These are phyloP conservation scores for Metschnikowia lunata DNA, from an alignment of 805 yeast genomes.

Conservation along the genomic window DNA sequence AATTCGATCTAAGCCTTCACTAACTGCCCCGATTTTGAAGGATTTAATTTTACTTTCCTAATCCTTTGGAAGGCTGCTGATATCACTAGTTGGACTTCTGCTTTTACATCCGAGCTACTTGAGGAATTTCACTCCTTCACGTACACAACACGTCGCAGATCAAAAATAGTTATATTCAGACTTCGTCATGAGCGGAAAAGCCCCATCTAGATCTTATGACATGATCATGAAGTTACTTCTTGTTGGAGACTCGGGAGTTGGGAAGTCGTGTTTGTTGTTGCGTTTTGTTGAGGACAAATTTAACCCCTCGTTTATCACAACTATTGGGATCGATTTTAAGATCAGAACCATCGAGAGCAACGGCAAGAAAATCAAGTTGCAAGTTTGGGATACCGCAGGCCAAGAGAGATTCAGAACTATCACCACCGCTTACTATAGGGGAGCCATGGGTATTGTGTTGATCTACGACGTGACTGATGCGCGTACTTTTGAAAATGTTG, in stretches of 20 bases:
- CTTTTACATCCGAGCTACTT: too few species aligned
- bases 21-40: too few species aligned
- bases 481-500: conserved; percentile 86
- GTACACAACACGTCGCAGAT: too few species aligned
- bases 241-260: conserved; percentile 90
- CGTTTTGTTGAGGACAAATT: conserved; percentile 96
- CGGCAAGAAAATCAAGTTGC: conserved; percentile 89
- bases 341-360: conserved; percentile 93
- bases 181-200: conserved; percentile 49
- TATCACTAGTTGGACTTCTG: too few species aligned
- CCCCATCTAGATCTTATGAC: conserved; percentile 73
- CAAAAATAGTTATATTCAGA: too few species aligned
- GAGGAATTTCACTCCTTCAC: too few species aligned
- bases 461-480: conserved; percentile 86
- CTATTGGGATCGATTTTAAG: conserved; percentile 97
- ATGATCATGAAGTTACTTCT: conserved; percentile 86
- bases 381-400: conserved; percentile 98
- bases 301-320: conserved; percentile 93
- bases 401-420: conserved; percentile 93
- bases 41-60: too few species aligned
- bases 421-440: conserved; percentile 88
- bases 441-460: conserved; percentile 82
- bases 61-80: too few species aligned
- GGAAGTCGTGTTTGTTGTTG: conserved; percentile 83
- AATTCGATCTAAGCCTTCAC: too few species aligned